These are phyloP conservation scores for Termitomyces sp. DNA, from an alignment of 768 basidiomycete genomes.

Conservation along the genomic window DNA sequence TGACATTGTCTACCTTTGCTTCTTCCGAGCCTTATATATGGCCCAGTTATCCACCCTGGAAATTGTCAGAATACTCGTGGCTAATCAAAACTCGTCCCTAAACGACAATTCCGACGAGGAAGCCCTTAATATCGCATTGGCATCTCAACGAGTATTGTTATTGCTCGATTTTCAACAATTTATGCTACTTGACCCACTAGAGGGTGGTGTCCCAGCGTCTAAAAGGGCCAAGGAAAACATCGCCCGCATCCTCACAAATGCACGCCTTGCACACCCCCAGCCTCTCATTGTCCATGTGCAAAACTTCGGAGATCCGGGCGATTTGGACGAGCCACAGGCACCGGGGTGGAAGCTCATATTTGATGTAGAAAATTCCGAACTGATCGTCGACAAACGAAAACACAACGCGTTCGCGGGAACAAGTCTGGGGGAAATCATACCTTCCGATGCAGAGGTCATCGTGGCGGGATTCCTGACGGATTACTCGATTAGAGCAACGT, in stretches of 20 bases:
- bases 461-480: constrained; percentile 69
- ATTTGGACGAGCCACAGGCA: constrained; percentile 53
- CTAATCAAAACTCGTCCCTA: background rate
- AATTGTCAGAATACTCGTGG: too few relatives aligned
- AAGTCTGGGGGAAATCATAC: constrained; percentile 43
- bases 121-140: constrained; percentile 10
- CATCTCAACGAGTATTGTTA: constrained; percentile 45
- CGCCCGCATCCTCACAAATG: constrained; percentile 41
- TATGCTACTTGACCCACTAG: constrained; percentile 43
- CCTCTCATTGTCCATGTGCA: constrained; percentile 67
- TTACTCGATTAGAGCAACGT: constrained; percentile 58
- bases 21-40: background rate
- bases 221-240: constrained; percentile 43
- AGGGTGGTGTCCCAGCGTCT: constrained; percentile 46
- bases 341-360: constrained; percentile 63
- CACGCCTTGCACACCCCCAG: constrained; percentile 42
- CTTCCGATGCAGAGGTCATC: constrained; percentile 55
- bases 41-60: too few relatives aligned
- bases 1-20: too few relatives aligned
- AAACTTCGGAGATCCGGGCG: constrained; percentile 58
- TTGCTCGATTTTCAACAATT: constrained; percentile 55
- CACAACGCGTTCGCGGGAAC: constrained; percentile 72
- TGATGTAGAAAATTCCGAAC: constrained; percentile 45
- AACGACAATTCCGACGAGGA: constrained; percentile 3
- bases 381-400: constrained; percentile 61